Percentiles rank a stretch among this genome's conserved stretches.
Conservation (phyloP, 768 basidiomycete genomes). For the Lyophyllum atratum region DNA sequence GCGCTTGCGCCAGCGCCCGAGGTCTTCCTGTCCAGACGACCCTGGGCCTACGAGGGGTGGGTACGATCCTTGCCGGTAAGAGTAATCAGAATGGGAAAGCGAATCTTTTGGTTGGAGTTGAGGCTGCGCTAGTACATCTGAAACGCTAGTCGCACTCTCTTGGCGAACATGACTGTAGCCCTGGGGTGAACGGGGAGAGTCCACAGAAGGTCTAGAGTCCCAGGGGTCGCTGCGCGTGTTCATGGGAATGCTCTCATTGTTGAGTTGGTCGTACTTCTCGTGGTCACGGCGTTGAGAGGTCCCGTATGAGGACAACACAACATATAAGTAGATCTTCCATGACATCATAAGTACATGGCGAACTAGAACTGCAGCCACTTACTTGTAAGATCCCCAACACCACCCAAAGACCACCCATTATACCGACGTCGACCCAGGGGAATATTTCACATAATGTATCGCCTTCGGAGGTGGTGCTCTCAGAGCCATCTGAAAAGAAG, state of each 20-base stretch:
- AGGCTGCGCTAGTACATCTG: constrained; percentile 55
- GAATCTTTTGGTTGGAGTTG: constrained; percentile 47
- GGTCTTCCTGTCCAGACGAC: constrained; percentile 16
- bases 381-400: constrained; percentile 79
- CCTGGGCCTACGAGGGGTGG: constrained; percentile 29
- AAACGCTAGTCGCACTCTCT: constrained; percentile 54
- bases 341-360: constrained; percentile 9
- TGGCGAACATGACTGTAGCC: constrained; percentile 52
- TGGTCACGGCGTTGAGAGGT: constrained; percentile 78
- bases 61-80: constrained; percentile 31
- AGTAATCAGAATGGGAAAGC: constrained; percentile 33
- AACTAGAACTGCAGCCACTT: constrained; percentile 23
- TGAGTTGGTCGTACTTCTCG: constrained; percentile 74
- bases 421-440: constrained; percentile 87
- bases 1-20: constrained; percentile 13
- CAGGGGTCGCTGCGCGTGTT: constrained; percentile 68
- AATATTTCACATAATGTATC: constrained; percentile 85
- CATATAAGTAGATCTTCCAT: constrained; percentile 49
- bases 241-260: constrained; percentile 68
- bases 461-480: constrained; percentile 49
- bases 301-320: constrained; percentile 60
- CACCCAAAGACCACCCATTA: constrained; percentile 90
- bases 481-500: constrained; percentile 51
- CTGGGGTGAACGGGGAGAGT: constrained; percentile 29
- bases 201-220: constrained; percentile 60